Conservation (phyloP, 192 early-diverging fungal genomes). For the Glomus cerebriforme region DNA sequence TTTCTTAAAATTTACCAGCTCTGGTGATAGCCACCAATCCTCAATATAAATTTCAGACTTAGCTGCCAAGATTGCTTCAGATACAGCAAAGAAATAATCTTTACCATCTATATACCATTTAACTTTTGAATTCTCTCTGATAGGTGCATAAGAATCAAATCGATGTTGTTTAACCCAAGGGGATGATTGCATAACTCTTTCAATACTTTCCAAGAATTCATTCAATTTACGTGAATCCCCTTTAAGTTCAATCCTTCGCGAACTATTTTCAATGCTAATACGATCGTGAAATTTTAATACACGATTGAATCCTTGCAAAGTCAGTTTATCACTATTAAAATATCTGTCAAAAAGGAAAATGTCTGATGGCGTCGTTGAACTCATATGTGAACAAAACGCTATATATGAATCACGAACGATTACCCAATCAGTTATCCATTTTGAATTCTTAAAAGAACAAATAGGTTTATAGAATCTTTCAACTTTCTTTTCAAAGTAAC, state of each 20-base stretch:
- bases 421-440: constrained; percentile 71
- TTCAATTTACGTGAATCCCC: constrained; percentile 65
- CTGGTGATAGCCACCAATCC: constrained; percentile 89
- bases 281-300: constrained; percentile 60
- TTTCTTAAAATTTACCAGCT: constrained; percentile 47
- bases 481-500: constrained; percentile 65
- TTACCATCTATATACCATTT: constrained; percentile 77
- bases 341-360: constrained; percentile 55
- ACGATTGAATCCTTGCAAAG: constrained; percentile 30
- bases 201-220: constrained; percentile 69
- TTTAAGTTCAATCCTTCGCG: constrained; percentile 68
- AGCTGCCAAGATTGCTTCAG: constrained; percentile 71
- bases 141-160: constrained; percentile 74
- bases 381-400: constrained; percentile 52
- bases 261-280: constrained; percentile 58
- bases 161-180: constrained; percentile 69
- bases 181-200: constrained; percentile 56
- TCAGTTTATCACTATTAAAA: constrained; percentile 34
- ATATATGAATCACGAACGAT: constrained; percentile 76
- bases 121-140: constrained; percentile 62
- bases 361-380: constrained; percentile 44
- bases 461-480: constrained; percentile 54
- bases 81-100: constrained; percentile 73
- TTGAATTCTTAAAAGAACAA: constrained; percentile 34
- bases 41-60: constrained; percentile 69